Conservation (phyloP, 768 basidiomycete species). For the Lactifluus pinguis region DNA sequence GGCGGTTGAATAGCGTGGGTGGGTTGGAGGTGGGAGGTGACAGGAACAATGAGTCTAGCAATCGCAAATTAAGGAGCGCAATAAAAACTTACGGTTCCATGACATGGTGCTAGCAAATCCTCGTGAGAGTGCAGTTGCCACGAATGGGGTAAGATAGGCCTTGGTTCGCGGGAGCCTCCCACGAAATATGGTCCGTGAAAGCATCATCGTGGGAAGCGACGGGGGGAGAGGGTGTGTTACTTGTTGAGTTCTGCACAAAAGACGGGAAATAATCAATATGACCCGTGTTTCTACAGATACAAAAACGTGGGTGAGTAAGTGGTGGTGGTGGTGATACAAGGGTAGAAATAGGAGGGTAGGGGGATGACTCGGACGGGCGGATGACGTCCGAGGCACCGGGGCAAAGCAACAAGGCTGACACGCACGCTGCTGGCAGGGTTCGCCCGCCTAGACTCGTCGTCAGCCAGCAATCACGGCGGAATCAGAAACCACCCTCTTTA, state of each 20-base stretch:
- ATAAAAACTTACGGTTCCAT: constrained; percentile 13
- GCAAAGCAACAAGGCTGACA: neutral
- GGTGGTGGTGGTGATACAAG: neutral
- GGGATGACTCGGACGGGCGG: neutral
- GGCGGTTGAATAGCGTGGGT: neutral
- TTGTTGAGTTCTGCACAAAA: neutral
- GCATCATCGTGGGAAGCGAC: constrained; percentile 13
- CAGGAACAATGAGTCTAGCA: neutral
- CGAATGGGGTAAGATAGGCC: neutral
- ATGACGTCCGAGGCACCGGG: constrained; percentile 1
- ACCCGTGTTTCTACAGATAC: neutral
- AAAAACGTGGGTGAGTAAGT: neutral
- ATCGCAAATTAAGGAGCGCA: neutral
- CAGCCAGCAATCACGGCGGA: neutral
- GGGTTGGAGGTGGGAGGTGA: neutral
- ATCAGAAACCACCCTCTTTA: neutral
- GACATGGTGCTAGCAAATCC: constrained; percentile 14
- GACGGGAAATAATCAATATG: neutral
- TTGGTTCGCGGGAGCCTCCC: constrained; percentile 7
- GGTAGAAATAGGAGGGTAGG: neutral
- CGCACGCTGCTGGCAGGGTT: neutral
- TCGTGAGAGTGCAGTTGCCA: neutral
- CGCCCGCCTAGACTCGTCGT: neutral
- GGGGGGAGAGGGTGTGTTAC: neutral
- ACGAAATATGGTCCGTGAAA: constrained; percentile 6